Conservation (phyloP, 75 land plant species). For the Cryptomeria japonica region DNA sequence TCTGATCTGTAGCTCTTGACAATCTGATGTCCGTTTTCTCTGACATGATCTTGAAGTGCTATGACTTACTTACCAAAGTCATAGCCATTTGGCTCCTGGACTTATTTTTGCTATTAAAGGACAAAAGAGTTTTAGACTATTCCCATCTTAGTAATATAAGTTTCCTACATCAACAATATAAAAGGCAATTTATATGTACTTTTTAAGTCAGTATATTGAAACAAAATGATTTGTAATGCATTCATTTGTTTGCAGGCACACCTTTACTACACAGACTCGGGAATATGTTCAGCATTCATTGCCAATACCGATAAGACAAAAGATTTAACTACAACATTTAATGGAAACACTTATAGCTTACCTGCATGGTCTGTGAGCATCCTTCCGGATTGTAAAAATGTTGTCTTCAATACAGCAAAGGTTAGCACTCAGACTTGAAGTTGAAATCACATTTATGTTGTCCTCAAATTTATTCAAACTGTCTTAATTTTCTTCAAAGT, state of each 20-base stretch:
- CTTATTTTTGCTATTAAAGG: no score
- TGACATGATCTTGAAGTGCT: no score
- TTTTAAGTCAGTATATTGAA: neutral
- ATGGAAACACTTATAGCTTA: conserved; percentile 57
- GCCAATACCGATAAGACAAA: conserved; percentile 60
- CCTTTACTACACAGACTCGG: conserved; percentile 53
- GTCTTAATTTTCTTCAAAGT: neutral
- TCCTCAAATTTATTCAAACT: neutral
- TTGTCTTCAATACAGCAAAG: conserved; percentile 90
- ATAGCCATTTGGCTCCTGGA: no score
- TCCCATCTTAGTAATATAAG: no score
- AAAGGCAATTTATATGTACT: neutral
- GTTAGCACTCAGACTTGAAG: conserved; percentile 26
- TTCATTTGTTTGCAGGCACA: conserved; percentile 56
- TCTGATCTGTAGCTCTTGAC: no score
- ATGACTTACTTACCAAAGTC: no score
- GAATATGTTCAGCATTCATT: conserved; percentile 88
- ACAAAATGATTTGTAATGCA: neutral
- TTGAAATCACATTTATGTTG: neutral
- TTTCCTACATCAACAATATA: no score
- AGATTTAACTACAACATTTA: conserved; percentile 75
- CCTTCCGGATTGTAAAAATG: conserved; percentile 94
- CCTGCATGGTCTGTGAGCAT: conserved; percentile 99
- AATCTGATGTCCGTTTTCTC: no score
- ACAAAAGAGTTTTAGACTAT: no score